These are phyloP conservation scores for Eucalyptus regnans DNA, from an alignment of 345 rosid genomes.

Conservation along the genomic window DNA sequence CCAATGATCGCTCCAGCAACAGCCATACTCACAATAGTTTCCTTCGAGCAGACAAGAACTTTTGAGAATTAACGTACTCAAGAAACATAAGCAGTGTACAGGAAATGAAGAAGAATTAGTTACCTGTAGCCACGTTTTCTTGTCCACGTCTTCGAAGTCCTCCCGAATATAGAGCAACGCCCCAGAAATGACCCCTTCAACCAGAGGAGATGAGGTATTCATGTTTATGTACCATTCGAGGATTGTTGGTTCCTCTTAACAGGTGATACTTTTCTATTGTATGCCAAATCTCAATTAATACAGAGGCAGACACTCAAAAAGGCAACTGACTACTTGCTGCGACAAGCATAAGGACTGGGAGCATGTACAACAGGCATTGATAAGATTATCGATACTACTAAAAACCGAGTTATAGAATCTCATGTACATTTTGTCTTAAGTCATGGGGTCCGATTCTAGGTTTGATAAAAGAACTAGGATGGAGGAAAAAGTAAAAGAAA, in stretches of 20 bases:
- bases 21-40: slow-evolving; percentile 76
- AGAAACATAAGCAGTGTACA: background rate
- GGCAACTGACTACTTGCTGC: background rate
- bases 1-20: slow-evolving; percentile 91
- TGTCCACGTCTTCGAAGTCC: slow-evolving; percentile 52
- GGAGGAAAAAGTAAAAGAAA: background rate
- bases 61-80: background rate
- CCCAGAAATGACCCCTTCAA: slow-evolving; percentile 76
- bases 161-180: slow-evolving; percentile 75
- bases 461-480: background rate
- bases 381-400: background rate
- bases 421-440: background rate
- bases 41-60: slow-evolving; percentile 1
- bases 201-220: background rate
- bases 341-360: background rate
- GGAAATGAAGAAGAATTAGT: background rate
- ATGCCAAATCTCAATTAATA: background rate
- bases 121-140: slow-evolving; percentile 65
- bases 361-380: background rate
- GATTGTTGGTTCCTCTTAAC: background rate
- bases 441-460: background rate
- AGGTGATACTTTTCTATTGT: background rate
- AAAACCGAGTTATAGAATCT: background rate
- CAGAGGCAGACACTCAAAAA: background rate
- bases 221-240: background rate